These are phyloP conservation scores for Colletotrichum melonis DNA, from an alignment of 2,329 filamentous ascomycete species.

Conservation along the genomic window DNA sequence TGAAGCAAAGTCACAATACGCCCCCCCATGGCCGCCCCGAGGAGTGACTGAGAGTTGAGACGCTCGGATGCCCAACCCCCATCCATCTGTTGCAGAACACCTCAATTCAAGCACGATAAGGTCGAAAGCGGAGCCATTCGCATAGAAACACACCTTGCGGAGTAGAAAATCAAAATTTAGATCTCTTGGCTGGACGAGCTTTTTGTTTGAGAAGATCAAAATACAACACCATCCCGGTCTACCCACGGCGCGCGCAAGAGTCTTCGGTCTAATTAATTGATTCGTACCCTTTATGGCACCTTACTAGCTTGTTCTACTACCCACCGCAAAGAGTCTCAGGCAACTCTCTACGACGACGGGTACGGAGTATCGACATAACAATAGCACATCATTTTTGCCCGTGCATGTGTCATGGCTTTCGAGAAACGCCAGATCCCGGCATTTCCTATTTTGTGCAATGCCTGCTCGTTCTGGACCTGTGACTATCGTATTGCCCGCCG, in stretches of 20 bases:
- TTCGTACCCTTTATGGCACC: not conserved
- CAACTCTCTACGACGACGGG: not conserved
- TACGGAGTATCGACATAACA: not conserved
- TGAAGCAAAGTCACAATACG: constrained; percentile 21
- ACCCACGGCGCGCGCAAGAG: too few relatives aligned
- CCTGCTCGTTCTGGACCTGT: not conserved
- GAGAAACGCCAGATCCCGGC: not conserved
- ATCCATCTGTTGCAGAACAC: constrained; percentile 24
- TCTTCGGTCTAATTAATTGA: not conserved
- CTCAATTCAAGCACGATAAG: not conserved
- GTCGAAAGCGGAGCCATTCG: not conserved
- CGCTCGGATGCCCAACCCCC: constrained; percentile 18
- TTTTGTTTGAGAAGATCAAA: constrained; percentile 19
- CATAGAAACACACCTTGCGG: not conserved
- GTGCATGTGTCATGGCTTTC: not conserved
- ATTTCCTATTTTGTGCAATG: not conserved
- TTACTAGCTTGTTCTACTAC: not conserved
- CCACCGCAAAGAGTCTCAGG: not conserved
- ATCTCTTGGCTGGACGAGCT: constrained; percentile 21
- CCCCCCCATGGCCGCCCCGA: not conserved
- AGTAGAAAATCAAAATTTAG: constrained; percentile 17
- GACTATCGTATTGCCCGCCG: not conserved
- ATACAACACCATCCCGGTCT: not conserved
- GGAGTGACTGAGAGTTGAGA: constrained; percentile 11
- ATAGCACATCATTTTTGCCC: not conserved